These are phyloP conservation scores for Anthostomella pinea DNA, from an alignment of 2,329 filamentous ascomycete species.

Conservation along the genomic window DNA sequence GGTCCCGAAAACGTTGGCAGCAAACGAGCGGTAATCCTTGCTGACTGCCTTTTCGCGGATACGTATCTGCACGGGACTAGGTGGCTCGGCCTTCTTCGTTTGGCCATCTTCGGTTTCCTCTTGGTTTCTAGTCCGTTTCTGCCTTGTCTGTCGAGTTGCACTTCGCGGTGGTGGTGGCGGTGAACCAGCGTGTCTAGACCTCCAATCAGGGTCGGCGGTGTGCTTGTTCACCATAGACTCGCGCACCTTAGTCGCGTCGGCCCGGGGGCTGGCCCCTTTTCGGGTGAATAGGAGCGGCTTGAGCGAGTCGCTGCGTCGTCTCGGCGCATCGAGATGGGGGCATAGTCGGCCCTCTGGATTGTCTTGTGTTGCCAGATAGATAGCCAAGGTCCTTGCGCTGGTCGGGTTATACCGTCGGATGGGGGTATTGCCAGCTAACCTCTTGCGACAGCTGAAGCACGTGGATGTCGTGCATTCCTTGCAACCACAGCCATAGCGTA, in stretches of 20 bases:
- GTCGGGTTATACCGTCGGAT: slow-evolving; percentile 76
- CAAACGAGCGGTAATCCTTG: slow-evolving; percentile 59
- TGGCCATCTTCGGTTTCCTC: too few species aligned
- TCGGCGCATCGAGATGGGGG: slow-evolving; percentile 43
- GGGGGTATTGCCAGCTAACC: slow-evolving; percentile 63
- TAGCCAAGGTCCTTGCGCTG: slow-evolving; percentile 77
- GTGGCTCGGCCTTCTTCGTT: too few species aligned
- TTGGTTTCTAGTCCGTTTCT: too few species aligned
- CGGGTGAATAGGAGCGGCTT: slow-evolving; percentile 46
- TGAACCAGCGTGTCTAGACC: too few species aligned
- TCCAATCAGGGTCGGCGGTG: background rate
- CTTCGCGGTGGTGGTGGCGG: background rate
- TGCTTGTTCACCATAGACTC: slow-evolving; percentile 8
- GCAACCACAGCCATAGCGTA: slow-evolving; percentile 76
- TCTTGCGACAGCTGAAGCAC: slow-evolving; percentile 75
- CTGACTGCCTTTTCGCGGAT: slow-evolving; percentile 46
- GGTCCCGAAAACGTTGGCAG: slow-evolving; percentile 62
- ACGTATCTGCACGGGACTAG: slow-evolving; percentile 29
- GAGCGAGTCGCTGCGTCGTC: slow-evolving; percentile 43
- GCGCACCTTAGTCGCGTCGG: slow-evolving; percentile 17
- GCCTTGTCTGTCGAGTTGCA: slow-evolving; percentile 3
- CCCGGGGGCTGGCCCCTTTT: slow-evolving; percentile 27
- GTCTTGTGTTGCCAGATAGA: slow-evolving; percentile 77
- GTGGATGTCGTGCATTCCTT: slow-evolving; percentile 69
- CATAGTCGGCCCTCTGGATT: slow-evolving; percentile 72